Conservation (phyloP, 371 early-diverging fungal genomes). For the Smittium culicis region DNA sequence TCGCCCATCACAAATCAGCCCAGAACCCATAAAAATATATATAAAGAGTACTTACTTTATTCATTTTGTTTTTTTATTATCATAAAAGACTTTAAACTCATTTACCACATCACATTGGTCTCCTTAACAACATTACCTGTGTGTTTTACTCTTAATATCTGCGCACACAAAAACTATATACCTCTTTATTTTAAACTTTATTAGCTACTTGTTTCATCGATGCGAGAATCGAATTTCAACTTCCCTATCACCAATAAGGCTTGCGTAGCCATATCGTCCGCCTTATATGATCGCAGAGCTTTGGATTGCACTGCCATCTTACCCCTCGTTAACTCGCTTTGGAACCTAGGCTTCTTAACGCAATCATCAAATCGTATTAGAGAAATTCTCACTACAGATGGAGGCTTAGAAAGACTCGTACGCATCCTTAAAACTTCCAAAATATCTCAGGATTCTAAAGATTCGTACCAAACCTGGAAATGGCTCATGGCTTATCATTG, state of each 20-base stretch:
- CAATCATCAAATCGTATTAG: constrained; percentile 67
- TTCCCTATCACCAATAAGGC: constrained; percentile 60
- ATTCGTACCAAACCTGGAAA: constrained; percentile 55
- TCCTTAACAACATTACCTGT: too few species aligned
- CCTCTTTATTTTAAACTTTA: not conserved
- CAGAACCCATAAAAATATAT: too few species aligned
- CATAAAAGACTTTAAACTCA: too few species aligned
- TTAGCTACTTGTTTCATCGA: constrained; percentile 14
- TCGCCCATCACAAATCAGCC: too few species aligned
- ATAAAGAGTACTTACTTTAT: too few species aligned
- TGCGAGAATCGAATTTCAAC: constrained; percentile 72
- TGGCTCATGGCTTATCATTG: constrained; percentile 74
- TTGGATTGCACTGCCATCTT: constrained; percentile 74
- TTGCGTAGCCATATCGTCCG: constrained; percentile 60
- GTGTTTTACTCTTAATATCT: too few species aligned
- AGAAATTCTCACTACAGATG: constrained; percentile 66
- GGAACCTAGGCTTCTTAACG: constrained; percentile 71
- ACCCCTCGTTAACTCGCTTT: constrained; percentile 72
- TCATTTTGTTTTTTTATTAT: too few species aligned
- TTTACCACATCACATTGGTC: too few species aligned
- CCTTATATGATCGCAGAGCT: constrained; percentile 77
- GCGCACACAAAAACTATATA: not conserved
- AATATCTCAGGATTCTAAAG: constrained; percentile 32
- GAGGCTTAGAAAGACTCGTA: constrained; percentile 72
- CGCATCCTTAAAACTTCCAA: constrained; percentile 53